Conservation (phyloP, 345 rosid species). For the Sonneratia caseolaris region DNA sequence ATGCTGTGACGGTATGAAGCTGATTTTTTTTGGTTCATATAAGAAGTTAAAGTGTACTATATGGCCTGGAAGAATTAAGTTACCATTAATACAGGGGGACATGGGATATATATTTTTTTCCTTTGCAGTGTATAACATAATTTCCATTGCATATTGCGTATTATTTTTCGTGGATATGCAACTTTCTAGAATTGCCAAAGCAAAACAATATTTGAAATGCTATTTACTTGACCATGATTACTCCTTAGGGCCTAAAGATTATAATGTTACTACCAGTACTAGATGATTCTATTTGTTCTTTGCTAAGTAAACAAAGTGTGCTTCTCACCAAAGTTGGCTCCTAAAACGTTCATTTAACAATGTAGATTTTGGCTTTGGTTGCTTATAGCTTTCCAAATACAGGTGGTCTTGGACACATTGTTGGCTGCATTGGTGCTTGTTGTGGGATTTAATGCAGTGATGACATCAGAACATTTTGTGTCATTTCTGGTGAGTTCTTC, state of each 20-base stretch:
- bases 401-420: constrained; percentile 91
- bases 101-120: not conserved
- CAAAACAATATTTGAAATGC: not conserved
- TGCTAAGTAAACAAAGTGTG: not conserved
- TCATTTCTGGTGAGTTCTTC: constrained; percentile 74
- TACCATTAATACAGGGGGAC: not conserved
- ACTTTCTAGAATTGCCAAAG: not conserved
- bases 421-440: constrained; percentile 97
- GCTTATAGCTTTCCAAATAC: constrained; percentile 19
- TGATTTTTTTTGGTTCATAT: not conserved
- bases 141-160: not conserved
- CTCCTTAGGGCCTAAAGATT: too few relatives aligned
- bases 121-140: not conserved
- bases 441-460: constrained; percentile 95
- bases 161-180: not conserved
- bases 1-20: not conserved
- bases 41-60: not conserved
- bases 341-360: not conserved
- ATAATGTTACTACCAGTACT: not conserved
- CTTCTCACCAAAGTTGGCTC: not conserved
- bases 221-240: not conserved
- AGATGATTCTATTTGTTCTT: not conserved
- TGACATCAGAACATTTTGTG: constrained; percentile 99
- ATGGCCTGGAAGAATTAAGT: not conserved
- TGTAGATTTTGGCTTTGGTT: constrained; percentile 2